Evolutionary conservation across 768 basidiomycete species (phyloP), one percentile per base, ranked within the genome.

Genomic region (Auriscalpium orientale): DNA sequence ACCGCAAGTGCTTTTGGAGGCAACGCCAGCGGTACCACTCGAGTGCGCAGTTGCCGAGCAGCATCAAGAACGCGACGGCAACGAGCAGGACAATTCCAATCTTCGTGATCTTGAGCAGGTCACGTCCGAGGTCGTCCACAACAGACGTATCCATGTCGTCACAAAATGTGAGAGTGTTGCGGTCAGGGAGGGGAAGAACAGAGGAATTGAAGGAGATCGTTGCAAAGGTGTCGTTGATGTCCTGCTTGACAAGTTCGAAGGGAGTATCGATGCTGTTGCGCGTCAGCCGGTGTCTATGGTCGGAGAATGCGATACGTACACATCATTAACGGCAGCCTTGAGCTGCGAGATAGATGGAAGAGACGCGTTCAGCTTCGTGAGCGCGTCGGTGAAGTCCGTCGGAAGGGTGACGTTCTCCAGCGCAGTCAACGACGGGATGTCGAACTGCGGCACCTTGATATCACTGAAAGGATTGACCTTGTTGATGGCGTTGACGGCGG

Each of bases 11-110:
- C 3, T 61, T 63, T 70, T 81, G 81, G 68, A 89, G 77, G 67
- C 73, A 82, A 12, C 79, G 76, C 89, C 92, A 97, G 65, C 87
- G 88, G 77, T 85, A 93, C 89, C 91, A 93, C 63, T 93, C 91
- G 63, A 95, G 73, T 4, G 84, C 67, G 60, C 83, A 87, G 69
- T 93, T 81, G 37, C 82, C 82, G 9, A 76, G 82, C 61, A 94
- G 76, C 50, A 95, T 79, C 54, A 92, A 63, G 40, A 92, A 67
- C n/a, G 88, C 83, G 38, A 87, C 69, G 45, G 84, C 68, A 53
- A 91, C 76, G 61, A 97, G 71, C 55, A 98, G 76, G 50, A 89
- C 73, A 33, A 81, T 83, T 28, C 87, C 89, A 55, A 95, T 87
- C 71, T 85, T 87, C 15, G 89, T 82, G 36, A 87, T 78, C 70